phyloP scores from a whole-genome alignment of 768 basidiomycete genomes.

The Dioszegia crocea region DNA sequence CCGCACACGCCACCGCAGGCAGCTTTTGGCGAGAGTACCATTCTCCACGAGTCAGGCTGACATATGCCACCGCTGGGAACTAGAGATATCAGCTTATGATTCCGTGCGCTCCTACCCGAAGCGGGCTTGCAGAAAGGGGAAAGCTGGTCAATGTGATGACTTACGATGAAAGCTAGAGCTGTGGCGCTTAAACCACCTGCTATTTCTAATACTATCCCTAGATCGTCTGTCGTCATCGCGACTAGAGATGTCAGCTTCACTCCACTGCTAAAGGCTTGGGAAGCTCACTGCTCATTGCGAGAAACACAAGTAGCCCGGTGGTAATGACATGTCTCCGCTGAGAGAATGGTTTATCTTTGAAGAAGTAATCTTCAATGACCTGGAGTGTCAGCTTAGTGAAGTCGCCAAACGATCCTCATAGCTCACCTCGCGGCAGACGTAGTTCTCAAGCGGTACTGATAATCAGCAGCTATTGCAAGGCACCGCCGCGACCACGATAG shows the following conservation, averaged over 20 bases:
- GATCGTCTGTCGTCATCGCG: constrained; percentile 85
- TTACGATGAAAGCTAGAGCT: constrained; percentile 75
- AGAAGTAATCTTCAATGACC: constrained; percentile 93
- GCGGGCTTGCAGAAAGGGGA: no score
- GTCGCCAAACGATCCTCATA: no score
- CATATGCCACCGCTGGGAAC: constrained; percentile 49
- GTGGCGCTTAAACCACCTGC: constrained; percentile 79
- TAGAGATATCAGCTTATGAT: constrained; percentile 3
- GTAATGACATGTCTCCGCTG: constrained; percentile 82
- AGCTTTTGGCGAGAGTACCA: constrained; percentile 71
- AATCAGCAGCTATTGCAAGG: not conserved
- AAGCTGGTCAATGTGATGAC: constrained; percentile 2
- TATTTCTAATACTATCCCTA: constrained; percentile 97
- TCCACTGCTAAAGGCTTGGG: not conserved
- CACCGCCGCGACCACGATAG: no score
- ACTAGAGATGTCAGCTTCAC: constrained; percentile 55
- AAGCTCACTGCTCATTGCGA: constrained; percentile 72
- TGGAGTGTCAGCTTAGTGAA: constrained; percentile 1
- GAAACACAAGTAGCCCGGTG: constrained; percentile 74
- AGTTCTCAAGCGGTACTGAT: constrained; percentile 76
- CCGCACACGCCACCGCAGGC: constrained; percentile 67
- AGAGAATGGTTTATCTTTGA: constrained; percentile 77
- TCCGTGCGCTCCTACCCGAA: no score
- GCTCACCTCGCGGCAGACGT: constrained; percentile 80
- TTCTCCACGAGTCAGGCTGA: constrained; percentile 50